Evolutionary conservation across 164 flowering plant species (phyloP).

Genomic region (Umbilicus rupestris): DNA sequence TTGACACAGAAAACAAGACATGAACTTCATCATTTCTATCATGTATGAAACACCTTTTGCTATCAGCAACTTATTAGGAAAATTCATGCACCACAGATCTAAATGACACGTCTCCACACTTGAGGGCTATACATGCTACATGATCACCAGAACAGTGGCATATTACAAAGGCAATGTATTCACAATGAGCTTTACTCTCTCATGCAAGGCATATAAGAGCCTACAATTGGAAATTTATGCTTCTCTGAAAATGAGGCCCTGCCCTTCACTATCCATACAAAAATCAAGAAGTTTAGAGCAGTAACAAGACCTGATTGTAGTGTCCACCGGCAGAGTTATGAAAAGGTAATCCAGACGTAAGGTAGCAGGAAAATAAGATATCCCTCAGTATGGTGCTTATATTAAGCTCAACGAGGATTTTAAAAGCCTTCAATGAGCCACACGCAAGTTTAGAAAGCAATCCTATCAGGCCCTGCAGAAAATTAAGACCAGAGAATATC

Average conservation of each 20-base stretch:
- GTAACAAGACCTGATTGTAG: constrained; percentile 48
- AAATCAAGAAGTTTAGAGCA: neutral
- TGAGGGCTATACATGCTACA: neutral
- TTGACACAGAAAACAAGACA: neutral
- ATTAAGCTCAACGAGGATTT: constrained; percentile 63
- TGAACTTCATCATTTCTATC: neutral
- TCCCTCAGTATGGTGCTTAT: constrained; percentile 54
- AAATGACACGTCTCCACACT: neutral
- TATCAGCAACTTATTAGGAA: neutral
- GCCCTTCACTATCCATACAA: neutral
- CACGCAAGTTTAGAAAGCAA: constrained; percentile 65
- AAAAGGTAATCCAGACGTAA: constrained; percentile 40
- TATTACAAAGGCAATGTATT: neutral
- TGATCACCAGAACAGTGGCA: neutral
- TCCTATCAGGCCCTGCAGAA: constrained; percentile 66
- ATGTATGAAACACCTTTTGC: neutral
- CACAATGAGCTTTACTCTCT: neutral
- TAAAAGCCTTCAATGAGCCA: constrained; percentile 56
- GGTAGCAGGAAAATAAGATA: constrained; percentile 39
- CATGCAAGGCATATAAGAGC: neutral
- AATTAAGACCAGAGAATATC: neutral
- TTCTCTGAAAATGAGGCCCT: neutral
- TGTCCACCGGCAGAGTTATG: constrained; percentile 31
- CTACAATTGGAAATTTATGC: neutral
- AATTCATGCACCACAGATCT: neutral